Evolutionary conservation across 257 asterid genomes (phyloP).

Genomic region (Scutellaria minor): DNA sequence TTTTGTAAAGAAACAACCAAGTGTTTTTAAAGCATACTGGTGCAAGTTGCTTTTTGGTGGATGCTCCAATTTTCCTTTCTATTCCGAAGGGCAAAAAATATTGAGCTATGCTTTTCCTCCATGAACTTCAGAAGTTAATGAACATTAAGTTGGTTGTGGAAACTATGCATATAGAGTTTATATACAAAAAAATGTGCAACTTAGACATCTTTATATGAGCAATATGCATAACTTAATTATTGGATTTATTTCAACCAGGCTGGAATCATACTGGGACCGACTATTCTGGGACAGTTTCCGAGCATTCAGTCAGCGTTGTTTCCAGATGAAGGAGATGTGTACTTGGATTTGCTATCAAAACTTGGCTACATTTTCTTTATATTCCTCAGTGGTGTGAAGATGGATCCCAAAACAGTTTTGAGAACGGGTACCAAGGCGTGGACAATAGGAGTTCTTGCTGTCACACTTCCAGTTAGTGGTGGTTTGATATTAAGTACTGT

Average conservation of each 20-base stretch:
- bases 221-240: neutral
- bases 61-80: no score
- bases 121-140: no score
- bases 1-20: no score
- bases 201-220: constrained; percentile 9
- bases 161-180: neutral
- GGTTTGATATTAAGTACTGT: constrained; percentile 27
- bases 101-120: no score
- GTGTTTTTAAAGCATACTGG: no score
- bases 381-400: constrained; percentile 85
- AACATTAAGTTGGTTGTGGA: neutral
- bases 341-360: constrained; percentile 68
- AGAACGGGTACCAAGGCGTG: constrained; percentile 78
- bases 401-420: constrained; percentile 74
- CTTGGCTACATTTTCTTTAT: constrained; percentile 80
- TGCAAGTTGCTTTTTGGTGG: no score
- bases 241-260: constrained; percentile 53
- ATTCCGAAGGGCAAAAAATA: no score
- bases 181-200: neutral
- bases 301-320: constrained; percentile 39
- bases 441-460: constrained; percentile 67
- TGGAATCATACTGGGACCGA: constrained; percentile 83
- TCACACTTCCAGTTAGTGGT: constrained; percentile 46
- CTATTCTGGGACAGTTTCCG: constrained; percentile 55
- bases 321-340: constrained; percentile 66